A percentile compares a stretch with the other conserved stretches of the same genome.
Conservation (phyloP, 306 rosid species). For the Quercus robur region DNA sequence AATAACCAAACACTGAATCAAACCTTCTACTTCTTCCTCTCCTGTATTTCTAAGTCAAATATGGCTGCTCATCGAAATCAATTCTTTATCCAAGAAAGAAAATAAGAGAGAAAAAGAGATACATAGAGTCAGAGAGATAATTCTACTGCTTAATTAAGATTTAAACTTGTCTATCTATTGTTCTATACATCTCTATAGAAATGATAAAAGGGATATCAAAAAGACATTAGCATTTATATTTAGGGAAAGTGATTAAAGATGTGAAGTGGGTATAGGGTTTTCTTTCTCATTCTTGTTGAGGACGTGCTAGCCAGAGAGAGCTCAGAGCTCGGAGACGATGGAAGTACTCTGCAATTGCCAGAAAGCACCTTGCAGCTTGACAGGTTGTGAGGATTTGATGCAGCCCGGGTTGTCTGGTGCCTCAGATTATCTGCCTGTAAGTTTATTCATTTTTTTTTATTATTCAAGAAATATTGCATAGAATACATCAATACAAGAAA, state of each 20-base stretch:
- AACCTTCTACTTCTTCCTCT: not conserved
- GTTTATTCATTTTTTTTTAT: not conserved
- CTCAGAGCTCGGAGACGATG: slow-evolving; percentile 84
- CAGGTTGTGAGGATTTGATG: slow-evolving; percentile 68
- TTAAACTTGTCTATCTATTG: slow-evolving; percentile 24
- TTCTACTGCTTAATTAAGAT: slow-evolving; percentile 21
- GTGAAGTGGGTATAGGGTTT: not conserved
- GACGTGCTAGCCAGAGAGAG: slow-evolving; percentile 82
- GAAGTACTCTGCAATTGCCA: slow-evolving; percentile 80
- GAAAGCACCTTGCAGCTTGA: slow-evolving; percentile 84
- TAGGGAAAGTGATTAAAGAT: not conserved
- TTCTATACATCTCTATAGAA: slow-evolving; percentile 34
- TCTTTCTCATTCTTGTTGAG: slow-evolving; percentile 50
- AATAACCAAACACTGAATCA: not conserved
- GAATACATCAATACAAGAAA: too few relatives aligned
- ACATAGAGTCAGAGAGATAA: not conserved
- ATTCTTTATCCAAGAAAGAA: not conserved
- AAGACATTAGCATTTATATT: not conserved
- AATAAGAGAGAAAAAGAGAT: not conserved
- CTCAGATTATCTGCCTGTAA: slow-evolving; percentile 81
- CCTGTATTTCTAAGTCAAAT: not conserved
- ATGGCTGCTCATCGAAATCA: not conserved
- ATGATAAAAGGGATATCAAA: not conserved
- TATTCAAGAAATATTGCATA: not conserved
- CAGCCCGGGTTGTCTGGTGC: slow-evolving; percentile 72